Evolutionary conservation across 208 protist genomes (phyloP).

Genomic region (Wallacemonas sp.): DNA sequence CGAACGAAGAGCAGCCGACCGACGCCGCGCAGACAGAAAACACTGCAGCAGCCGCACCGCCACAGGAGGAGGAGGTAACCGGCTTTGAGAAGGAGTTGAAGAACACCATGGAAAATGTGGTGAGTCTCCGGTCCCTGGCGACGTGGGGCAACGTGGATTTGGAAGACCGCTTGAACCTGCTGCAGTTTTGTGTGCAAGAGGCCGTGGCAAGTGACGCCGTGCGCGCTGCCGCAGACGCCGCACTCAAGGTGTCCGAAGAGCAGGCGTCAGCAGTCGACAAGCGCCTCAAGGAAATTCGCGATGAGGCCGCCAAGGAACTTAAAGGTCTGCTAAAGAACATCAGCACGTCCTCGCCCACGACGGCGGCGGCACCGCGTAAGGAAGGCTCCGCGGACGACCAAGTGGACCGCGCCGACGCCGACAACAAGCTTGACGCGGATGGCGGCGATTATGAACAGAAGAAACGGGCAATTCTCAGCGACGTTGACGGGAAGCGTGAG

Average conservation of each 20-base stretch:
- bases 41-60: background rate
- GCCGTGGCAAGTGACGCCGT: conserved; percentile 45
- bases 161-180: conserved; percentile 69
- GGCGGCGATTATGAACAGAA: conserved; percentile 2
- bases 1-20: background rate
- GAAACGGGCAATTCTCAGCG: conserved; percentile 36
- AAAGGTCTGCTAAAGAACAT: conserved; percentile 47
- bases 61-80: conserved; percentile 22
- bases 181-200: conserved; percentile 74
- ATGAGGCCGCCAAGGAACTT: conserved; percentile 78
- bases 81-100: conserved; percentile 49
- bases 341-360: too few species aligned
- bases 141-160: conserved; percentile 85
- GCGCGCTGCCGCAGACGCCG: conserved; percentile 51
- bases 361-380: background rate
- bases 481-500: conserved; percentile 30
- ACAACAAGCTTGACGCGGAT: background rate
- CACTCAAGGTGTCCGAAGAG: conserved; percentile 54
- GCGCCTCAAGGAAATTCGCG: conserved; percentile 57
- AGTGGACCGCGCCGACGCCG: background rate
- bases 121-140: conserved; percentile 53
- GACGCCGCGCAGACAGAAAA: conserved; percentile 16
- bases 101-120: conserved; percentile 53
- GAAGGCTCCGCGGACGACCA: background rate
- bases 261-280: conserved; percentile 39